These are phyloP conservation scores for Thermomucor indicae-seudaticae DNA, from an alignment of 371 early-diverging fungal genomes.

Conservation along the genomic window DNA sequence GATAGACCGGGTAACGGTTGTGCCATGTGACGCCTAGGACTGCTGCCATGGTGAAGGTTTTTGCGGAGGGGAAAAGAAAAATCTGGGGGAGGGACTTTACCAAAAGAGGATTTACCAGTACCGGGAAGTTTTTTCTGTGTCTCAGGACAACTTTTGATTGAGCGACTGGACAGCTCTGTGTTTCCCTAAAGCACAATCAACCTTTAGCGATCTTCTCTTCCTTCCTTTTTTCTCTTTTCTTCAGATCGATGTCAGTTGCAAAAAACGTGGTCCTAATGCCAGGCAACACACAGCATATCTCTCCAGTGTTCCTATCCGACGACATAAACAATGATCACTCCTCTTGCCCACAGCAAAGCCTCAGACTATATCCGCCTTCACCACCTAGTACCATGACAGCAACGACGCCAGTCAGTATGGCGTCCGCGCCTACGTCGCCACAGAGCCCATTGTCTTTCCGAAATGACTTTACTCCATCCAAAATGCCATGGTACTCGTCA, in stretches of 20 bases:
- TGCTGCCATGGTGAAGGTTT: background rate
- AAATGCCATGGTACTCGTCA: background rate
- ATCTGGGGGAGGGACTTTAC: background rate
- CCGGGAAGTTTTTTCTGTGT: background rate
- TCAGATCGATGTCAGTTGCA: background rate
- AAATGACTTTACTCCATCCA: background rate
- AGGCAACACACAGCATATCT: background rate
- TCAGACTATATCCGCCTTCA: conserved; percentile 5
- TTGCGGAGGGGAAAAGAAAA: background rate
- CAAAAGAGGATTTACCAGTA: background rate
- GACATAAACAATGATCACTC: conserved; percentile 1
- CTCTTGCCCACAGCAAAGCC: background rate
- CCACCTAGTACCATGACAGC: conserved; percentile 7
- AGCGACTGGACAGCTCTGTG: too few species aligned
- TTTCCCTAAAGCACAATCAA: conserved; percentile 4
- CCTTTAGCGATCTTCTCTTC: background rate
- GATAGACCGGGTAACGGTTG: too few species aligned
- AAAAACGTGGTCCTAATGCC: conserved; percentile 1
- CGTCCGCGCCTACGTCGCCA: conserved; percentile 1
- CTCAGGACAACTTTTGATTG: too few species aligned
- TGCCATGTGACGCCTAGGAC: too few species aligned
- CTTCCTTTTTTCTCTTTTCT: background rate
- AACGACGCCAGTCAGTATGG: too few species aligned
- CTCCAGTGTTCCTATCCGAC: background rate
- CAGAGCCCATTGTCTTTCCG: background rate